Base-by-base conservation (phyloP, 2,329 filamentous ascomycete species). In the Didymella segeticola region DNA sequence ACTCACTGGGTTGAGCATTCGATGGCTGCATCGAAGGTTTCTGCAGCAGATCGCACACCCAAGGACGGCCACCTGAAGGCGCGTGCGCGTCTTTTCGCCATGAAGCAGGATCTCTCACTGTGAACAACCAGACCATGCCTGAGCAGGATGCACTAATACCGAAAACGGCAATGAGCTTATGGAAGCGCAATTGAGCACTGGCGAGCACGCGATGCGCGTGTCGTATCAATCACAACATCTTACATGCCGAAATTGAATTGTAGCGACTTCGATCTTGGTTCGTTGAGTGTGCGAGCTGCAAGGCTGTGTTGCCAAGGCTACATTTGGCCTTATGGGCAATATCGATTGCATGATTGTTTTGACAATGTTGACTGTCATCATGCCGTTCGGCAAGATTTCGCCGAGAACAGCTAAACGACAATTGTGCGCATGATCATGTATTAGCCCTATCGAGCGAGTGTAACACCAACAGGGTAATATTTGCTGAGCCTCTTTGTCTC, bases 1-100 rank as follows among this genome's bases (percentile, higher is more conserved):
- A 56, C 52, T 43, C 29, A 47, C 30, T 43, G 25, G 48, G 53
- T 58, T 56, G 52, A 58, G 47, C 51, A 65, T 65, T 43, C 46
- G 62, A 59, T 61, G 57, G 50, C 50, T 37, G 48, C 50, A 68
- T 68, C 63, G 63, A 62, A 51, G 36, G 50, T 57, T 56, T 30
- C 23, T 38, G 47, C 39, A 59, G 46, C 23, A 52, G 62, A 68
- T 68, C 62, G 64, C 47, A 34, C 3, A 23, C 27, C 14, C 38
- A 37, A 43, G 47, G 27, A 47, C 26, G 37, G 36, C 48, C 33
- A 30, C 43, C 42, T 36, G 17, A 33, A 31, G 43, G 36, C 43
- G 57, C 56, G 61, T 66, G 59, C 63, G 62, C 53, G 56, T 56
- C 54, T 46, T 56, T 29, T 43, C 8, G 17, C 30, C 25, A 14